Percentiles rank a stretch among this genome's conserved stretches.
phyloP scores from a whole-genome alignment of 768 basidiomycete genomes.

The Panus rudis region DNA sequence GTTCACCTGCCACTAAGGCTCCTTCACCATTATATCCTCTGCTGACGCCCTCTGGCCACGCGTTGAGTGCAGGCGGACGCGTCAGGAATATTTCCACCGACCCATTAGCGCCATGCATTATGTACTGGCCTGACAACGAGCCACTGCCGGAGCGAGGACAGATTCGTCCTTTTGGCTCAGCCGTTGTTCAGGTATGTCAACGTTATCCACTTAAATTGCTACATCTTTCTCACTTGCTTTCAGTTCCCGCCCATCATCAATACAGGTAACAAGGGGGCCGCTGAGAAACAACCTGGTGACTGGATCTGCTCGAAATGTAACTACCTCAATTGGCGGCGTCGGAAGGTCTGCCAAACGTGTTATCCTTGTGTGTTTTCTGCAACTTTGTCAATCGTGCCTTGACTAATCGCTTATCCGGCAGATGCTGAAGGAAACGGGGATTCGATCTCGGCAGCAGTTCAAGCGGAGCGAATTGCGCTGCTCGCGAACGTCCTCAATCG shows the following conservation, averaged over 20 bases:
- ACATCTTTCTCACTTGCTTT: slow-evolving; percentile 3
- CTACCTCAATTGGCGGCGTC: slow-evolving; percentile 80
- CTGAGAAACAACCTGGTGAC: slow-evolving; percentile 60
- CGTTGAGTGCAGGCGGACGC: slow-evolving; percentile 68
- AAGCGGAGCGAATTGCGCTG: slow-evolving; percentile 77
- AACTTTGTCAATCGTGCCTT: slow-evolving; percentile 2
- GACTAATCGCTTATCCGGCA: slow-evolving; percentile 21
- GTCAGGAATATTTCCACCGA: slow-evolving; percentile 76
- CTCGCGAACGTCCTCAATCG: slow-evolving; percentile 68
- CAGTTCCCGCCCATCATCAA: slow-evolving; percentile 84
- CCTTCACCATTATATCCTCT: slow-evolving; percentile 52
- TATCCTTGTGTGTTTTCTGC: slow-evolving; percentile 55
- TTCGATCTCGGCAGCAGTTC: slow-evolving; percentile 78
- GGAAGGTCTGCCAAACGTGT: slow-evolving; percentile 89
- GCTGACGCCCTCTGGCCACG: slow-evolving; percentile 77
- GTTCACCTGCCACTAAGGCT: slow-evolving; percentile 23
- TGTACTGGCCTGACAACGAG: slow-evolving; percentile 92
- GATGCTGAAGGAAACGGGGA: slow-evolving; percentile 87
- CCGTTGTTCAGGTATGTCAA: slow-evolving; percentile 45
- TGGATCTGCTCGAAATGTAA: slow-evolving; percentile 77
- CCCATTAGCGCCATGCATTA: slow-evolving; percentile 65
- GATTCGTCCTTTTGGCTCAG: slow-evolving; percentile 49
- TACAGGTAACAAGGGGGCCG: slow-evolving; percentile 83
- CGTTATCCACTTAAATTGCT: not conserved
- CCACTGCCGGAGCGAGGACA: slow-evolving; percentile 75